Base-by-base conservation (phyloP, 495 filamentous ascomycete genomes). In the Penicillium ochrochloron region DNA sequence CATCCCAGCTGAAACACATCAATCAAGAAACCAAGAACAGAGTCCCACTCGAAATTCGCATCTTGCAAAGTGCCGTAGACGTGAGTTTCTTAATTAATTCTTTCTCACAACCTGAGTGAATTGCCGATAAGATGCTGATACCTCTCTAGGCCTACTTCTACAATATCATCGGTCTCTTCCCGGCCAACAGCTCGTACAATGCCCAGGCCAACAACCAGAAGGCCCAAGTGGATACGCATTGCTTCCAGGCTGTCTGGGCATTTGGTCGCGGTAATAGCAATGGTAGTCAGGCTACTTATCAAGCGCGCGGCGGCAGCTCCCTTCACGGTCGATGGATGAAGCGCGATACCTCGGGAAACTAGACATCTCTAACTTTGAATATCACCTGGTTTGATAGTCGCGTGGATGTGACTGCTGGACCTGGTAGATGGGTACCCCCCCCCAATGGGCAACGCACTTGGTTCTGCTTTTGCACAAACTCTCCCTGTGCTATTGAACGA, bases 191-290 rank as follows among this genome's bases (percentile, higher is more conserved):
- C 56, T 59, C 62, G 29, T 64, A 64, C 37, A 64, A 64, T 25
- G 34, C 56, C 48, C 62, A 64, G 27, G 62, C 62, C 55, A 64
- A n/a, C n/a, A 59, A 53, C 46, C 62, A 64, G 56, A 64, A 64
- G 25, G 35, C 62, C 12, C 62, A 64, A 35, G 62, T 64, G 35
- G 62, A 64, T 54, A 59, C 56, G 56, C 62, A 64, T 59, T 64
- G 62, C 48, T 64, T 64, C 56, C 62, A 64, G 56, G 62, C 62
- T 64, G 37, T 64, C n/a, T 64, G 56, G 51, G 62, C 62, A 46
- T 64, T 64, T 59, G 56, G 59, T 42, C 39, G 44, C 48, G n/a
- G 11, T 46, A n/a, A 25, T 64, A 59, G 46, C 23, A 54, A 53
- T 64, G 48, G 35, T 35, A 53, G 17, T 54, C 56, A 48, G 48